phyloP scores from a whole-genome alignment of 2,329 filamentous ascomycete species.

The Aspergillus puulaauensis region DNA sequence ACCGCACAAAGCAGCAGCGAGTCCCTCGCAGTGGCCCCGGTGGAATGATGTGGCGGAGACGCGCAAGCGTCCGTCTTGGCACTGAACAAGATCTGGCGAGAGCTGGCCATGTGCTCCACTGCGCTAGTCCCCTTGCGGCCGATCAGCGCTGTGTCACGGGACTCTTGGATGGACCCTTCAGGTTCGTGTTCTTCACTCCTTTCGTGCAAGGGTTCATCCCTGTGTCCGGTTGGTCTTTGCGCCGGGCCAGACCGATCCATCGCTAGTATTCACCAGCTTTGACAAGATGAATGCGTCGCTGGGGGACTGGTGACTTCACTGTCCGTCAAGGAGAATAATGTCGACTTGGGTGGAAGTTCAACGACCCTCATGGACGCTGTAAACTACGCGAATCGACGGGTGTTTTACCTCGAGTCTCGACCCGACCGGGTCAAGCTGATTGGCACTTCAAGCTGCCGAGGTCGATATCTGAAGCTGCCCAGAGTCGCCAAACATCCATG shows the following conservation, averaged over 20 bases:
- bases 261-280: background rate
- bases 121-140: slow-evolving; percentile 22
- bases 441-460: no score
- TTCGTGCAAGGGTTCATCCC: background rate
- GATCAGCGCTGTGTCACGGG: slow-evolving; percentile 5
- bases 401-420: no score
- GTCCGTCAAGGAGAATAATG: no score
- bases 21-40: no score
- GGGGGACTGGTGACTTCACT: no score
- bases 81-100: slow-evolving; percentile 31
- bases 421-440: no score
- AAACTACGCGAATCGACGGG: no score
- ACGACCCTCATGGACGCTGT: no score
- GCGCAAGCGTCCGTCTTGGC: slow-evolving; percentile 43
- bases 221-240: background rate
- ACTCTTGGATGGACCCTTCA: slow-evolving; percentile 14
- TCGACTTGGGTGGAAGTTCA: no score
- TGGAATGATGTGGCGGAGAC: slow-evolving; percentile 31
- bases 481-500: background rate
- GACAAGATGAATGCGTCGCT: no score
- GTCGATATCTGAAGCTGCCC: no score
- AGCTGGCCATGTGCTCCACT: slow-evolving; percentile 6
- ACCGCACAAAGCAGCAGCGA: no score
- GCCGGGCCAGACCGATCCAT: slow-evolving; percentile 16
- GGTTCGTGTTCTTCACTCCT: background rate